Evolutionary conservation across 1,139 yeast genomes (phyloP).

Genomic region (Keqinozyma sinolaborantium): DNA sequence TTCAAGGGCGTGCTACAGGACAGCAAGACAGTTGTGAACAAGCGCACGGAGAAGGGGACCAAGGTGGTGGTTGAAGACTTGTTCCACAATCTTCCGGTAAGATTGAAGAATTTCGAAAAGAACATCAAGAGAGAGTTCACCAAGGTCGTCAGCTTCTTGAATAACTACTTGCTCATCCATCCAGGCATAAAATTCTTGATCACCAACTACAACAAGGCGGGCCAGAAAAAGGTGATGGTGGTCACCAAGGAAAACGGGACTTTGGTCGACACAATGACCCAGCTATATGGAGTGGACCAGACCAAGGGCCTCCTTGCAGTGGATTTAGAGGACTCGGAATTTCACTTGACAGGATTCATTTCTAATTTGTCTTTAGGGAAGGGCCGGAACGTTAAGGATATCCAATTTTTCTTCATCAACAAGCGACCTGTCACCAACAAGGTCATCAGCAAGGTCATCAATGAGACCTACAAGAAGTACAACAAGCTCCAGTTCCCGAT

Average conservation of each 20-base stretch:
- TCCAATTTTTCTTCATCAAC: slow-evolving; percentile 75
- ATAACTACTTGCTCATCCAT: slow-evolving; percentile 64
- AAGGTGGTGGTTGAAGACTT: slow-evolving; percentile 47
- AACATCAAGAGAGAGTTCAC: slow-evolving; percentile 70
- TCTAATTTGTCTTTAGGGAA: slow-evolving; percentile 78
- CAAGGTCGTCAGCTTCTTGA: slow-evolving; percentile 59
- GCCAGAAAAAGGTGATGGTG: slow-evolving; percentile 49
- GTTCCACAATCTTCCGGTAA: slow-evolving; percentile 68
- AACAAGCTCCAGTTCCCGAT: slow-evolving; percentile 75
- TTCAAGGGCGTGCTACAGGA: slow-evolving; percentile 45
- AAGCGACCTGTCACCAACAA: slow-evolving; percentile 68
- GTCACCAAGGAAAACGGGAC: slow-evolving; percentile 44
- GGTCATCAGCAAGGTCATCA: slow-evolving; percentile 54
- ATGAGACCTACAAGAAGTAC: slow-evolving; percentile 68
- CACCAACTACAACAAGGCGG: slow-evolving; percentile 42
- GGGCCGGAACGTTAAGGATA: slow-evolving; percentile 59
- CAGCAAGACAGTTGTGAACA: slow-evolving; percentile 43
- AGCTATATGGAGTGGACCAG: slow-evolving; percentile 68
- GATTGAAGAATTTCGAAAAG: slow-evolving; percentile 67
- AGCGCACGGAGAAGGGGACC: slow-evolving; percentile 49
- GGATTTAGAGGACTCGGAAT: slow-evolving; percentile 21
- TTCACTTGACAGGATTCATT: slow-evolving; percentile 54
- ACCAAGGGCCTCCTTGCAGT: slow-evolving; percentile 54
- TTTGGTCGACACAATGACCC: slow-evolving; percentile 51
- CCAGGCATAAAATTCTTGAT: slow-evolving; percentile 57